Percentiles rank a stretch among this genome's conserved stretches.
Evolutionary conservation across 768 basidiomycete genomes (phyloP).

Genomic region (Flagelloscypha sp.): DNA sequence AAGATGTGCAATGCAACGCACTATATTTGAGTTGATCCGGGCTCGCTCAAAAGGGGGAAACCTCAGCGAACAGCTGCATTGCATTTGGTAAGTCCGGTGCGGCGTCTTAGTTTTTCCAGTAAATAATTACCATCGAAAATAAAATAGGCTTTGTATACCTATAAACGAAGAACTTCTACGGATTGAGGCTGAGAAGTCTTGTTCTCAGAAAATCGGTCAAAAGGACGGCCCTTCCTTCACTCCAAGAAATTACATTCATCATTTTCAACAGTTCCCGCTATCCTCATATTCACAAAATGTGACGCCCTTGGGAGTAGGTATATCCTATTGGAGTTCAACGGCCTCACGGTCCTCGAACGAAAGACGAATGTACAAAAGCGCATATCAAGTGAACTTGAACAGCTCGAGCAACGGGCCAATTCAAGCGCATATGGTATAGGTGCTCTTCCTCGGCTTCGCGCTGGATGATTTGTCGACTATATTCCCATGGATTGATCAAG

Average conservation of each 20-base stretch:
- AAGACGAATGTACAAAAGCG: slow-evolving; percentile 8
- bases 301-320: slow-evolving; percentile 20
- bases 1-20: slow-evolving; percentile 17
- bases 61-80: slow-evolving; percentile 25
- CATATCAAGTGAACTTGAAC: slow-evolving; percentile 10
- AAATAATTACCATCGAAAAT: background rate
- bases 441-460: no score
- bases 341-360: slow-evolving; percentile 7
- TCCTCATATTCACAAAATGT: slow-evolving; percentile 30
- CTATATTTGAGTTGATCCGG: slow-evolving; percentile 20
- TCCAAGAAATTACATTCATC: background rate
- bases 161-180: slow-evolving; percentile 19
- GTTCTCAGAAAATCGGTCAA: slow-evolving; percentile 20
- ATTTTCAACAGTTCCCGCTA: slow-evolving; percentile 35
- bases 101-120: no score
- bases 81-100: slow-evolving; percentile 29
- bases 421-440: slow-evolving; percentile 8
- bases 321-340: no score
- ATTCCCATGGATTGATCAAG: no score
- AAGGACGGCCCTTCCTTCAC: slow-evolving; percentile 13
- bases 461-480: no score
- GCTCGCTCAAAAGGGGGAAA: slow-evolving; percentile 11
- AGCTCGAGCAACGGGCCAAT: slow-evolving; percentile 11
- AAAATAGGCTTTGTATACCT: slow-evolving; percentile 32
- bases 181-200: slow-evolving; percentile 18